A percentile compares a stretch with the other conserved stretches of the same genome.
Conservation (phyloP, 1,284 basidiomycete species). For the Trametes polyzona region DNA sequence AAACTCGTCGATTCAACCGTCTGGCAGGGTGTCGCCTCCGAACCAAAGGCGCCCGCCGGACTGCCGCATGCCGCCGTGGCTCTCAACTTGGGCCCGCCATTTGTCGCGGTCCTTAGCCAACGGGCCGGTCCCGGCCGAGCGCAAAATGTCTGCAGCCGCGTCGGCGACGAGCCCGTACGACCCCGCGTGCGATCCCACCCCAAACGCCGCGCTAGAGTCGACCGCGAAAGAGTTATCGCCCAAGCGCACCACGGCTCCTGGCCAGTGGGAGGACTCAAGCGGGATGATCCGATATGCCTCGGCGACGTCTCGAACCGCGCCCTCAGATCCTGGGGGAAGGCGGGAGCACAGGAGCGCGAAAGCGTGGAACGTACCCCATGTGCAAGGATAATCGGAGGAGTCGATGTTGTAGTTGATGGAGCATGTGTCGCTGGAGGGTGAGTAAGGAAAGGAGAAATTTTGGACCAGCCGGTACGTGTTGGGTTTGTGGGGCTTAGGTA, state of each 20-base stretch:
- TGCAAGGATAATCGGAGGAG: conserved; percentile 40
- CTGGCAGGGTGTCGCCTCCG: no score
- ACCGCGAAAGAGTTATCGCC: conserved; percentile 29
- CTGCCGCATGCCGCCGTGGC: no score
- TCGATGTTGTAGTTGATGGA: conserved; percentile 44
- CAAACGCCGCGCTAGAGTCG: no score
- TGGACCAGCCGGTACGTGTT: conserved; percentile 36
- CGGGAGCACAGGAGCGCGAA: conserved; percentile 31
- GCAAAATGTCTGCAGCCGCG: no score
- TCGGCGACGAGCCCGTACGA: no score
- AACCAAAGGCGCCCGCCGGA: no score
- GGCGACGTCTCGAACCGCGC: conserved; percentile 37
- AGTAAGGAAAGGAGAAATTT: conserved; percentile 41
- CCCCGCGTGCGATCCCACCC: no score
- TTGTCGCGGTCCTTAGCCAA: no score
- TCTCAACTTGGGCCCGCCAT: no score
- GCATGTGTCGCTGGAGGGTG: not conserved
- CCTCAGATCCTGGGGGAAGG: conserved; percentile 41
- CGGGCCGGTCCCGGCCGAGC: no score
- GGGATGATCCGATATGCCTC: conserved; percentile 41
- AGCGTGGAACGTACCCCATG: conserved; percentile 44
- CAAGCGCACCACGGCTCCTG: conserved; percentile 33
- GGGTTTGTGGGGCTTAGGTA: conserved; percentile 30
- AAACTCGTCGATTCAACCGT: no score
- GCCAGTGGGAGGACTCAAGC: conserved; percentile 38